Conservation (phyloP, 2,329 filamentous ascomycete genomes). For the Venturia oleaginea region DNA sequence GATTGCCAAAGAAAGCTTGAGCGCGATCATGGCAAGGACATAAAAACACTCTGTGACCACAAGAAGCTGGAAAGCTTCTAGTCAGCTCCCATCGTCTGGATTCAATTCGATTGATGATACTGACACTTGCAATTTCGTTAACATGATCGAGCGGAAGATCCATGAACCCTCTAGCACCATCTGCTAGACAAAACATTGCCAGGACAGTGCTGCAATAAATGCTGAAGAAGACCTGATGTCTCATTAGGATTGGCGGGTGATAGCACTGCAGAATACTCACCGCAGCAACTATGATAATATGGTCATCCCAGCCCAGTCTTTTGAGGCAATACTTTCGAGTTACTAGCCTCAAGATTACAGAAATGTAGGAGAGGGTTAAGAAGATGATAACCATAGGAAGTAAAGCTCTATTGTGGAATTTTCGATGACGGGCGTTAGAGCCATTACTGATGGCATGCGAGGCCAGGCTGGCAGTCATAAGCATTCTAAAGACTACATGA, state of each 20-base stretch:
- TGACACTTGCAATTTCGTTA: not conserved
- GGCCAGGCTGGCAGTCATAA: not conserved
- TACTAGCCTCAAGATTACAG: not conserved
- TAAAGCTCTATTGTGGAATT: not conserved
- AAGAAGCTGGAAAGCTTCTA: slow-evolving; percentile 20
- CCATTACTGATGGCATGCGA: not conserved
- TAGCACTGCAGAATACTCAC: slow-evolving; percentile 20
- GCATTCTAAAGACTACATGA: not conserved
- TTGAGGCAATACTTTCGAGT: not conserved
- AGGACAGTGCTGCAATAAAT: slow-evolving; percentile 19
- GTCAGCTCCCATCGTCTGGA: not conserved
- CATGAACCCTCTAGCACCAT: not conserved
- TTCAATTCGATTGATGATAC: not conserved
- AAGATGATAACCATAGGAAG: slow-evolving; percentile 9
- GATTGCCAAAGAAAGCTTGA: slow-evolving; percentile 37
- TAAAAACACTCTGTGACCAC: slow-evolving; percentile 31
- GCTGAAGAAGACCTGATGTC: slow-evolving; percentile 22
- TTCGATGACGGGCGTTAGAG: not conserved
- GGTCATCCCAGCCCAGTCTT: slow-evolving; percentile 35
- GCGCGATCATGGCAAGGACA: slow-evolving; percentile 29
- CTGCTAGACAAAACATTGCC: not conserved
- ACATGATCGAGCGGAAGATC: slow-evolving; percentile 9
- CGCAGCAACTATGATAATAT: slow-evolving; percentile 30
- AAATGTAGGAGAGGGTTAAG: not conserved
- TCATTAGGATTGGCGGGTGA: not conserved